These are phyloP conservation scores for Exutisphaerella laricina DNA, from an alignment of 2,329 filamentous ascomycete species.

Conservation along the genomic window DNA sequence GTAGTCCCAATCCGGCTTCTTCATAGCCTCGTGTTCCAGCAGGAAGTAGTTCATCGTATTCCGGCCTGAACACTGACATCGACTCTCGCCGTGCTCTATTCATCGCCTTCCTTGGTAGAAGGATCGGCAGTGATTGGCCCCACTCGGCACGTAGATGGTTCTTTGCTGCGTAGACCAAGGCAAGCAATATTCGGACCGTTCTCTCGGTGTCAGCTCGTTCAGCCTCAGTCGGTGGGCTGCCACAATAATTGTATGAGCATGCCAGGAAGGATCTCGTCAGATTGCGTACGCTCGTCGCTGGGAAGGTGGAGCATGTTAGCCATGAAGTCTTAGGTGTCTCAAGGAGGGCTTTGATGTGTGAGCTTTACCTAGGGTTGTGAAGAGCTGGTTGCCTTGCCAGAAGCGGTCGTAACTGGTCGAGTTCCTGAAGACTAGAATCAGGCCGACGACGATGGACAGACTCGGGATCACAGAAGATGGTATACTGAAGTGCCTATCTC, in stretches of 20 bases:
- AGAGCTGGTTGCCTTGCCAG: conserved; percentile 47
- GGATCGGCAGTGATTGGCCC: conserved; percentile 41
- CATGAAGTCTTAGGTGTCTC: too few relatives aligned
- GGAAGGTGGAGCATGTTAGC: too few relatives aligned
- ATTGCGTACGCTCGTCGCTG: conserved; percentile 56
- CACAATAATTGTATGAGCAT: conserved; percentile 35
- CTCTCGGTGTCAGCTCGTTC: conserved; percentile 55
- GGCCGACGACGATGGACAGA: conserved; percentile 59
- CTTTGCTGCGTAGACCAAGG: conserved; percentile 58
- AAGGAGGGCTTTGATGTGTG: too few relatives aligned
- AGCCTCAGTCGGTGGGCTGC: conserved; percentile 31
- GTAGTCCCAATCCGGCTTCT: conserved; percentile 53
- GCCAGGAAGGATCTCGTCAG: conserved; percentile 53
- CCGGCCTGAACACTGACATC: conserved; percentile 29
- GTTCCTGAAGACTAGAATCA: conserved; percentile 64
- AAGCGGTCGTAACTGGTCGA: conserved; percentile 60
- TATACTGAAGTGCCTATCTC: conserved; percentile 46
- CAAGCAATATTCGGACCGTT: conserved; percentile 54
- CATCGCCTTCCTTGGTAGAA: conserved; percentile 21
- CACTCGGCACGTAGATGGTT: conserved; percentile 61
- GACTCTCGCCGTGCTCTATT: conserved; percentile 26
- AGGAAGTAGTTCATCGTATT: conserved; percentile 34
- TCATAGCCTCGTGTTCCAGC: conserved; percentile 41
- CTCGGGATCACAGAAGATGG: conserved; percentile 57
- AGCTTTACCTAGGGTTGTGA: conserved; percentile 53